phyloP scores from a whole-genome alignment of 306 rosid species.

The Casuarina equisetifolia region DNA sequence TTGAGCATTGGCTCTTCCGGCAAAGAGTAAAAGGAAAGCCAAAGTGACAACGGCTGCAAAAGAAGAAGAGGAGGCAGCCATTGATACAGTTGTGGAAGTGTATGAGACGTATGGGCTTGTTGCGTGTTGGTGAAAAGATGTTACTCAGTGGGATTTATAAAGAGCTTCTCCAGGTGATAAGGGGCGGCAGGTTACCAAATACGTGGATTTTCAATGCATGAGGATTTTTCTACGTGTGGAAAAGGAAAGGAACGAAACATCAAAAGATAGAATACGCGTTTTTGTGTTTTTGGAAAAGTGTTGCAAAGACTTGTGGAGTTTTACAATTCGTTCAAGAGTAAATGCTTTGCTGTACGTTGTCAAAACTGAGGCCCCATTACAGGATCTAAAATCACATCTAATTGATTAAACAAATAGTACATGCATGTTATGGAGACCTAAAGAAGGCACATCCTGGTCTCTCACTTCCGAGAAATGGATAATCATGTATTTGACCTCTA shows the following conservation, averaged over 20 bases:
- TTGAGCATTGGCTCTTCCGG: constrained; percentile 46
- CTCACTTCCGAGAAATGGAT: no score
- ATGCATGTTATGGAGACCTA: no score
- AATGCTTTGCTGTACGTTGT: neutral
- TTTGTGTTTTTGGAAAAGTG: neutral
- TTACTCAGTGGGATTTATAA: constrained; percentile 32
- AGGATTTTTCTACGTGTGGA: constrained; percentile 1
- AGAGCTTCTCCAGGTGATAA: constrained; percentile 29
- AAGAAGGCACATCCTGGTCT: no score
- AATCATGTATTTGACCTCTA: no score
- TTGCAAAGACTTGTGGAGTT: neutral
- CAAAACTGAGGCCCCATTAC: neutral
- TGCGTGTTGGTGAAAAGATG: neutral
- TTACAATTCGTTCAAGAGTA: neutral
- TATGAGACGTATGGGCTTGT: neutral
- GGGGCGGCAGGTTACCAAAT: constrained; percentile 58
- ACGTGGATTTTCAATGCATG: constrained; percentile 43
- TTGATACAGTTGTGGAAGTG: neutral
- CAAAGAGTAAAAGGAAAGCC: constrained; percentile 30
- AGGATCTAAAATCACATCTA: neutral
- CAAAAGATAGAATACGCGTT: neutral
- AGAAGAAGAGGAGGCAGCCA: constrained; percentile 36
- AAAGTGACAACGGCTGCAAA: constrained; percentile 22
- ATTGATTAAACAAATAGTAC: no score
- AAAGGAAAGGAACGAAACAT: neutral